These are phyloP conservation scores for Neoscytalidium dimidiatum DNA, from an alignment of 2,329 filamentous ascomycete genomes.

Conservation along the genomic window DNA sequence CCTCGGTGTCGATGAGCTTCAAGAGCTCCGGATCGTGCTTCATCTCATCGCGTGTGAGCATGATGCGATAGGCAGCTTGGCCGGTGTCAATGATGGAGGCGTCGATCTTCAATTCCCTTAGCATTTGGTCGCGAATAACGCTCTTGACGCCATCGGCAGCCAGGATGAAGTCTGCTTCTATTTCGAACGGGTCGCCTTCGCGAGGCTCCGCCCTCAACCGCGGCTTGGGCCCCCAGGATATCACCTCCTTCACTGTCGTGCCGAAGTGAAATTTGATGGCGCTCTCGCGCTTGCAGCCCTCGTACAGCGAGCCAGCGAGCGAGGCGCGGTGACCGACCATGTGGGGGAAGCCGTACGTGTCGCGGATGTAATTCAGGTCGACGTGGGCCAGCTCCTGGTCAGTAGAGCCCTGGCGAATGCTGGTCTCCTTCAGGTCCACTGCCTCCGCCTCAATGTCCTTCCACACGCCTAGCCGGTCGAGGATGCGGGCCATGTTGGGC, in stretches of 20 bases:
- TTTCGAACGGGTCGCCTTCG: slow-evolving; percentile 54
- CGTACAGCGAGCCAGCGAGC: slow-evolving; percentile 68
- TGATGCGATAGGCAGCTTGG: slow-evolving; percentile 78
- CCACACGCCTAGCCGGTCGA: slow-evolving; percentile 75
- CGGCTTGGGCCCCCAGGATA: slow-evolving; percentile 61
- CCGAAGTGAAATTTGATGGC: slow-evolving; percentile 70
- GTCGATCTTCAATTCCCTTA: slow-evolving; percentile 53
- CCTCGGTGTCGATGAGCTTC: slow-evolving; percentile 66
- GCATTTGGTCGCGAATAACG: slow-evolving; percentile 51
- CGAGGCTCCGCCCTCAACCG: slow-evolving; percentile 62
- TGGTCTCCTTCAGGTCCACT: slow-evolving; percentile 69
- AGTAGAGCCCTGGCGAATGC: slow-evolving; percentile 70
- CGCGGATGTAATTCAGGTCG: slow-evolving; percentile 65
- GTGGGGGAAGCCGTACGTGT: slow-evolving; percentile 73
- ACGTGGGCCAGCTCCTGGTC: slow-evolving; percentile 72
- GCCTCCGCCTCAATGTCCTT: slow-evolving; percentile 68
- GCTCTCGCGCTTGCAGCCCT: slow-evolving; percentile 66
- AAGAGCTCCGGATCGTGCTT: slow-evolving; percentile 66
- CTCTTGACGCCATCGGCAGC: slow-evolving; percentile 54
- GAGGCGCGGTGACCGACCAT: slow-evolving; percentile 78
- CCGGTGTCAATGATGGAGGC: slow-evolving; percentile 67
- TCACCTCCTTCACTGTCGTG: slow-evolving; percentile 56
- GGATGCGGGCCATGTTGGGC: slow-evolving; percentile 77
- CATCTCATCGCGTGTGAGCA: slow-evolving; percentile 71
- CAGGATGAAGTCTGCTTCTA: slow-evolving; percentile 52